Evolutionary conservation across 2,329 filamentous ascomycete species (phyloP), one percentile per base, ranked within the genome.

Genomic region (Tolypocladium inflatum): DNA sequence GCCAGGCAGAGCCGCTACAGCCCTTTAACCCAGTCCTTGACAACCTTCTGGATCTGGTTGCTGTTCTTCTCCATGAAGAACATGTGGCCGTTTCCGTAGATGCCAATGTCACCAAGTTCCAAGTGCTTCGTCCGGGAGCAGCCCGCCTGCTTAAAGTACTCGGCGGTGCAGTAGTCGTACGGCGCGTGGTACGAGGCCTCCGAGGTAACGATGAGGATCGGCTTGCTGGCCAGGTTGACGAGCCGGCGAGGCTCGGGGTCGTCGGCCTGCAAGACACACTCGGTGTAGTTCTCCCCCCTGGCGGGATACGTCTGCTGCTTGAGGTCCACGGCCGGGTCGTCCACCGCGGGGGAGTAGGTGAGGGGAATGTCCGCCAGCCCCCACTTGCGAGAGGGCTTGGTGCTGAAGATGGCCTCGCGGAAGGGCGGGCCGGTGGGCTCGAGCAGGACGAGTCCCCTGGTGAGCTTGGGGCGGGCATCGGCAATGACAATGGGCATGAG

Each of bases 341-440:
- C 60, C 11, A 79, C 72, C 0, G 73, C 64, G 13, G 79, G 80
- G 1, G 67, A 67, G 63, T 80, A 83, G 0, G 72, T 74, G 19
- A 84, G 59, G 0, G 78, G 75, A n/a, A 78, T 73, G 51, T 78
- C 73, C 7, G 78, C 74, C 7, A 83, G 61, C 1, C 79, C 81
- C 64, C 73, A 83, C 0, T 70, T 63, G 2, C 73, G 67, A 3
- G 70, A 66, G 1, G 70, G 60, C 0, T 62, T 64, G 26, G 64
- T 71, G n/a, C 67, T 70, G 41, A 77, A 71, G 37, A 73, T 65
- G 11, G 69, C 70, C 17, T 80, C 74, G 33, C 63, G 68, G 62
- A 81, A 81, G 0, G 77, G 78, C 13, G 79, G 78, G 0, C 78
- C 78, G 0, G 68, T 70, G 2, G 78, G 77, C 64, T 81, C 79